Base-by-base conservation (phyloP, 331 rosid species). In the Pyrus hybrid region DNA sequence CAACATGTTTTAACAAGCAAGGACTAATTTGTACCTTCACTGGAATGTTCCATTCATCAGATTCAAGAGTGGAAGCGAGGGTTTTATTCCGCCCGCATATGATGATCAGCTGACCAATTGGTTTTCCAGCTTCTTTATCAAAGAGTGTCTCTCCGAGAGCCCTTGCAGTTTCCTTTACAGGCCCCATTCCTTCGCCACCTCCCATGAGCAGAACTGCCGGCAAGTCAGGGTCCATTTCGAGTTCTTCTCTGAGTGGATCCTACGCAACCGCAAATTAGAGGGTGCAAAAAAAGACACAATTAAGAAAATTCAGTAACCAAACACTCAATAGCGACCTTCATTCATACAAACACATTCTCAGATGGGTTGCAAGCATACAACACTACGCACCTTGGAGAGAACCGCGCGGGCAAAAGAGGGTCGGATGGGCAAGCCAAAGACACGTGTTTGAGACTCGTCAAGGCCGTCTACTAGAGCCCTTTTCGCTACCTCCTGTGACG, bases 171-270 rank as follows among this genome's bases (percentile, higher is more conserved):
- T 95, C 87, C 90, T 87, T 87, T 54, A 95, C 99, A 70, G 99
- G 99, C 10, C 99, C 99, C 97, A 95, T 92, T 78, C 99, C 99
- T 89, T 95, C 99, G 60, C 97, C 99, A 22, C 99, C 99, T 6
- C 97, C 99, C 99, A 92, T 95, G 62, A 95, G 85, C 80, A 95
- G 86, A 77, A 90, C 99, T 10, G 97, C 96, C 26, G 96, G 97
- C 86, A 95, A 82, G 65, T 86, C 67, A 20, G 88, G 91, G 77
- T 92, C 89, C 93, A 92, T 87, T 70, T 82, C 89, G 26, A 95
- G 90, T 80, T 95, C 99, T 80, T 87, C 87, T 76, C 99, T 88
- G 68, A 90, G 66, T 83, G 87, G 77, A 86, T 88, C 93, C 99
- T 95, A 51, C 3, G 72, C 22, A 75, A 71, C 53, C 64, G 32